phyloP scores from a whole-genome alignment of 179 eudicot genomes.

The Pouteria campechiana region DNA sequence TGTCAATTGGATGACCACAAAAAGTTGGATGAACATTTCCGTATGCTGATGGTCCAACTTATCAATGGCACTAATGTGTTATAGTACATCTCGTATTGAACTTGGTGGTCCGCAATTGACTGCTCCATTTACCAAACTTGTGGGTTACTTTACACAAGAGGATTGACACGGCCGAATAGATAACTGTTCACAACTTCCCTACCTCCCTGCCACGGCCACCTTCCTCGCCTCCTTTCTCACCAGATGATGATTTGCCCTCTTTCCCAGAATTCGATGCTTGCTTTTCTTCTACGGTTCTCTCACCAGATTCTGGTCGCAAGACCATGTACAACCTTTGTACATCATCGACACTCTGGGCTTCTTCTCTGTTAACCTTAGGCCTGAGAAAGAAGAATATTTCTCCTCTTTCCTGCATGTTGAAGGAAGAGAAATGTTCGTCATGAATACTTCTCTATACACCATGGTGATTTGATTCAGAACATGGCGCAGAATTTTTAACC shows the following conservation, averaged over 20 bases:
- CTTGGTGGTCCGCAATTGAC: too few species aligned
- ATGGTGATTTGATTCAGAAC: too few species aligned
- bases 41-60: too few species aligned
- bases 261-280: constrained; percentile 42
- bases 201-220: constrained; percentile 34
- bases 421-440: neutral
- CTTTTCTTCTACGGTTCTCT: constrained; percentile 30
- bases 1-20: too few species aligned
- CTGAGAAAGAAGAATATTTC: constrained; percentile 81
- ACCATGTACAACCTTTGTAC: constrained; percentile 58
- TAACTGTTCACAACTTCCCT: too few species aligned
- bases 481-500: neutral
- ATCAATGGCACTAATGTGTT: too few species aligned
- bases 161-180: too few species aligned
- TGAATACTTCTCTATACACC: too few species aligned
- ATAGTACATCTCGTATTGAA: too few species aligned
- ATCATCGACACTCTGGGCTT: constrained; percentile 49
- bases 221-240: constrained; percentile 7
- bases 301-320: constrained; percentile 56
- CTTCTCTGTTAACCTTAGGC: constrained; percentile 63
- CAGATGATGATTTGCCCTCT: constrained; percentile 22
- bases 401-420: constrained; percentile 55
- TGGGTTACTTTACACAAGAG: neutral
- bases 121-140: too few species aligned
- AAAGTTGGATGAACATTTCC: too few species aligned